phyloP scores from a whole-genome alignment of 2,329 filamentous ascomycete species.

The Pseudogymnoascus sp. region DNA sequence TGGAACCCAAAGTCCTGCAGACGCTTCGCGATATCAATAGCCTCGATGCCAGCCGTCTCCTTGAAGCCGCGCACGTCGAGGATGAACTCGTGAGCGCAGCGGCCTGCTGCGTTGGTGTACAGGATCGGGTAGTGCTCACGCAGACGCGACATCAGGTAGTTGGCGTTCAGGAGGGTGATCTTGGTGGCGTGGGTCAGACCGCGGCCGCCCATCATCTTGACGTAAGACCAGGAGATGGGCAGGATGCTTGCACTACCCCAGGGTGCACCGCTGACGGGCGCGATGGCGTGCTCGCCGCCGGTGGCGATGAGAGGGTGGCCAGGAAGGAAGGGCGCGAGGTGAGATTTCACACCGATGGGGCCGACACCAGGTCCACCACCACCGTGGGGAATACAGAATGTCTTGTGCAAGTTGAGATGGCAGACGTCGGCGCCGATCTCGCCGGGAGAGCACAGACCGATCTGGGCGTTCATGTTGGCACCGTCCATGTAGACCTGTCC shows the following conservation, averaged over 20 bases:
- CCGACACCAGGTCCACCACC: slow-evolving; percentile 90
- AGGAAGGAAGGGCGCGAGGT: slow-evolving; percentile 70
- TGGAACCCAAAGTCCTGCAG: slow-evolving; percentile 97
- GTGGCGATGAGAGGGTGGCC: slow-evolving; percentile 51
- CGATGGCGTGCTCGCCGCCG: slow-evolving; percentile 49
- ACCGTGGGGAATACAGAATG: slow-evolving; percentile 95
- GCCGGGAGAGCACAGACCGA: slow-evolving; percentile 86
- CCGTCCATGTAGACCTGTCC: slow-evolving; percentile 98
- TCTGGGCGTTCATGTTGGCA: slow-evolving; percentile 97
- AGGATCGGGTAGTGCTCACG: slow-evolving; percentile 80
- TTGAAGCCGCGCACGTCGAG: slow-evolving; percentile 81
- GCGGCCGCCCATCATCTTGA: slow-evolving; percentile 79
- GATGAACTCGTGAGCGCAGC: slow-evolving; percentile 96
- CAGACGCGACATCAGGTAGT: slow-evolving; percentile 87
- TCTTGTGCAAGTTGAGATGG: slow-evolving; percentile 97
- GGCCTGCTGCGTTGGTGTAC: slow-evolving; percentile 83
- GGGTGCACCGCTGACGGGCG: slow-evolving; percentile 70
- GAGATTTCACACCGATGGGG: slow-evolving; percentile 82
- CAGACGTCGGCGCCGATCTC: slow-evolving; percentile 95
- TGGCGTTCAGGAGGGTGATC: slow-evolving; percentile 89
- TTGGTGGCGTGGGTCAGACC: slow-evolving; percentile 86
- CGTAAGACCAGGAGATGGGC: slow-evolving; percentile 91
- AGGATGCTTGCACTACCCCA: slow-evolving; percentile 88
- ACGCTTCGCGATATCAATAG: slow-evolving; percentile 91
- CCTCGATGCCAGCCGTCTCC: slow-evolving; percentile 74